These are phyloP conservation scores for Pseudogymnoascus sp. DNA, from an alignment of 2,329 filamentous ascomycete genomes.

Conservation along the genomic window DNA sequence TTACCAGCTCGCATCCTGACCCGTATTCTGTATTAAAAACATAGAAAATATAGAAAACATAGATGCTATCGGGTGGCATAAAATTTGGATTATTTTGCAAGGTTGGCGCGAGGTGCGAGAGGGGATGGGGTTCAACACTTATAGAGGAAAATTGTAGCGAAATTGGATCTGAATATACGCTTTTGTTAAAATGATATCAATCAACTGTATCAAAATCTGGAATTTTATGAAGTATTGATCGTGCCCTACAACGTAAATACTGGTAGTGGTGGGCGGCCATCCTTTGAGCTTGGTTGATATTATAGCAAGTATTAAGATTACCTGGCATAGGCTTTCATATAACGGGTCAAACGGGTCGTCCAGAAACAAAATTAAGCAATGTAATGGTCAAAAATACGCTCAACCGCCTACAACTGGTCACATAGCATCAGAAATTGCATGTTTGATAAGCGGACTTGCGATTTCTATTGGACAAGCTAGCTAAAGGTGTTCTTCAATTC, in stretches of 20 bases:
- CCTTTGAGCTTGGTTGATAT: background rate
- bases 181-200: background rate
- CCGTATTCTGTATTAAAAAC: conserved; percentile 31
- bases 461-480: background rate
- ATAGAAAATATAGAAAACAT: background rate
- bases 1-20: conserved; percentile 31
- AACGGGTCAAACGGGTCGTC: background rate
- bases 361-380: background rate
- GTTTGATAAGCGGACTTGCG: background rate
- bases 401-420: background rate
- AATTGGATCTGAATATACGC: conserved; percentile 2
- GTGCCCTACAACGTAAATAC: background rate
- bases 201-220: background rate
- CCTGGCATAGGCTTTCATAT: background rate
- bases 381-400: background rate
- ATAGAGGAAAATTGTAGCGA: conserved; percentile 1
- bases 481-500: background rate
- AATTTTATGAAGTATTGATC: too few relatives aligned
- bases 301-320: background rate
- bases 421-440: background rate
- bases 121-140: conserved; percentile 5
- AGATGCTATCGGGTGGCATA: background rate
- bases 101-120: conserved; percentile 6
- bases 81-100: conserved; percentile 2
- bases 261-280: background rate